Evolutionary conservation across 805 yeast genomes (phyloP).

Genomic region (Candida piceae): DNA sequence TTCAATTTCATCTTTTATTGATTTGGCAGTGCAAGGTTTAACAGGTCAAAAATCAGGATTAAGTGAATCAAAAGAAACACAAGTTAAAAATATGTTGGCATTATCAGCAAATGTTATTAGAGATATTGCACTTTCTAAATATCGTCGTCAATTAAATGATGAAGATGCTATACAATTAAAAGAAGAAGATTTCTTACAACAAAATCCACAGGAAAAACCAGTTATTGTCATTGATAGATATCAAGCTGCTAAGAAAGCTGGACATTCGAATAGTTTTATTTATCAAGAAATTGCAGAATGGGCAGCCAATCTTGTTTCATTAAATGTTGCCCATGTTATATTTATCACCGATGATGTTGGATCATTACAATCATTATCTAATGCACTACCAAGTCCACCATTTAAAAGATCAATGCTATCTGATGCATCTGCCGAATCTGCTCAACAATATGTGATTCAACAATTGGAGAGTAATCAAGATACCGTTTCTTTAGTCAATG

Average conservation of each 20-base stretch:
- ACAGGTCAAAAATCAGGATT: conserved; percentile 94
- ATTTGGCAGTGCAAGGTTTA: conserved; percentile 80
- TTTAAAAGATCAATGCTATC: conserved; percentile 69
- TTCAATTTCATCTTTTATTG: conserved; percentile 70
- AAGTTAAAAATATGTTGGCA: conserved; percentile 73
- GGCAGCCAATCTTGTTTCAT: conserved; percentile 72
- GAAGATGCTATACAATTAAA: conserved; percentile 32
- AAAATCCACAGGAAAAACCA: conserved; percentile 81
- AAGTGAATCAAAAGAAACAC: conserved; percentile 76
- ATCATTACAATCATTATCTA: conserved; percentile 58
- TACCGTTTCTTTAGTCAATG: conserved; percentile 15
- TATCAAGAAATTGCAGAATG: conserved; percentile 79
- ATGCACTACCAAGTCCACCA: conserved; percentile 81
- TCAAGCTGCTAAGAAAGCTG: conserved; percentile 48
- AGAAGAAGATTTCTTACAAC: conserved; percentile 79
- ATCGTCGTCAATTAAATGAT: conserved; percentile 26
- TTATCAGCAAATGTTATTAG: conserved; percentile 71
- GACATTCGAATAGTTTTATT: conserved; percentile 54
- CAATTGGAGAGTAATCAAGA: conserved; percentile 37
- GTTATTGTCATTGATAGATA: conserved; percentile 79
- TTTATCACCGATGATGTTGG: conserved; percentile 84
- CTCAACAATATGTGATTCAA: conserved; percentile 61
- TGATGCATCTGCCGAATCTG: conserved; percentile 73
- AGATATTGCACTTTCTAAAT: conserved; percentile 49
- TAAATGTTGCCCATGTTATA: conserved; percentile 85